These are phyloP conservation scores for Aspergillus sp. DNA, from an alignment of 2,329 filamentous ascomycete genomes.

Conservation along the genomic window DNA sequence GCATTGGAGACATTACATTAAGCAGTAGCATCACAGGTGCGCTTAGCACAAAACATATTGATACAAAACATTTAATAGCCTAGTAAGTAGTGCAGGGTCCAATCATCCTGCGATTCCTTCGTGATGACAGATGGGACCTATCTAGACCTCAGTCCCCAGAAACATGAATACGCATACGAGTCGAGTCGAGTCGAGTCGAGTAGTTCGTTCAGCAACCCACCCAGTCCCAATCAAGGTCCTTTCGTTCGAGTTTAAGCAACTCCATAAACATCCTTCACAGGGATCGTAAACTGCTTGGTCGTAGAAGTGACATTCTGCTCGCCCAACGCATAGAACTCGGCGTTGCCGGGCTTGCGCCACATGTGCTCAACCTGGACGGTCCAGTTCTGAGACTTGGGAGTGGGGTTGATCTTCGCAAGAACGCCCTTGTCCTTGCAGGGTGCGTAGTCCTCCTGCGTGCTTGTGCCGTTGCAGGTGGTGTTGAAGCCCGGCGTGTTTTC, in stretches of 20 bases:
- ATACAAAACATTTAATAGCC: background rate
- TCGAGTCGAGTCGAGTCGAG: background rate
- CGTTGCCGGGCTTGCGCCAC: conserved; percentile 22
- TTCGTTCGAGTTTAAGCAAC: conserved; percentile 21
- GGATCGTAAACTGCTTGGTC: conserved; percentile 21
- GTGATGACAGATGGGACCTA: background rate
- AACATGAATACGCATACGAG: background rate
- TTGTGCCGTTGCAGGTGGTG: conserved; percentile 33
- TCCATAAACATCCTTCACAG: conserved; percentile 25
- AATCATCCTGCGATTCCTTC: background rate
- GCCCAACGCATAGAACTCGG: conserved; percentile 21
- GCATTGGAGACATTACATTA: background rate
- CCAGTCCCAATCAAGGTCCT: background rate
- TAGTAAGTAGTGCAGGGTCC: too few species aligned
- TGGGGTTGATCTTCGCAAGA: conserved; percentile 21
- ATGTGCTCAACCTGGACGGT: conserved; percentile 28
- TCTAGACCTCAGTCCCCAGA: background rate
- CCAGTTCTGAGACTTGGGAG: conserved; percentile 21
- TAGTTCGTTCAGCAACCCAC: background rate
- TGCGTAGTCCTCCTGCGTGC: conserved; percentile 18
- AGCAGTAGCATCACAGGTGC: background rate
- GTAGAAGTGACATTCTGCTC: conserved; percentile 24
- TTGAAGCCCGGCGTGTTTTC: conserved; percentile 35
- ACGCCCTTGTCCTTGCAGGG: conserved; percentile 25
- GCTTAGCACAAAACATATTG: background rate